These are phyloP conservation scores for Sarcocystis neurona DNA, from an alignment of 169 alveolate genomes.

Conservation along the genomic window DNA sequence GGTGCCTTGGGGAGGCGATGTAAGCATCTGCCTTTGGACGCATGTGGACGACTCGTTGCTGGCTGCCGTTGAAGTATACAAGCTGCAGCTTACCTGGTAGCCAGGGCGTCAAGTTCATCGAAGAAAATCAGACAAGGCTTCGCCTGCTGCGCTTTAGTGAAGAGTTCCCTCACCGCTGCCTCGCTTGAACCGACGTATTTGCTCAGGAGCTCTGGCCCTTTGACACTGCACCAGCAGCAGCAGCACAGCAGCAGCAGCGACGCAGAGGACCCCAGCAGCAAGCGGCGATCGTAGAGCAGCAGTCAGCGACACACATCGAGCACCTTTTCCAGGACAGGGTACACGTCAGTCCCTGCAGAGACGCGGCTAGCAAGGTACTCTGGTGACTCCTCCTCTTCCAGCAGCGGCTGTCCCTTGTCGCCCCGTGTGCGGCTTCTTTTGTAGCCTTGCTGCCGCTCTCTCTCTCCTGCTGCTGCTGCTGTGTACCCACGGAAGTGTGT, in stretches of 20 bases:
- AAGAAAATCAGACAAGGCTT: slow-evolving; percentile 98
- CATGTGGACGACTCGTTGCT: background rate
- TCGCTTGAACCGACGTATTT: slow-evolving; percentile 99
- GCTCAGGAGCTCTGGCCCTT: slow-evolving; percentile 91
- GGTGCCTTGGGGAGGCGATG: slow-evolving; percentile 92
- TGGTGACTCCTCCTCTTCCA: no score
- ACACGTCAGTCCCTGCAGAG: no score
- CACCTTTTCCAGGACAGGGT: background rate
- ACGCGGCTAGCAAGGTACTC: no score
- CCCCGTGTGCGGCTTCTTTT: no score
- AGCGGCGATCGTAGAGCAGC: background rate
- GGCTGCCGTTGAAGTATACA: background rate
- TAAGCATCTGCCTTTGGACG: slow-evolving; percentile 80
- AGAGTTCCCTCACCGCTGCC: slow-evolving; percentile 94
- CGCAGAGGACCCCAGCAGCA: background rate
- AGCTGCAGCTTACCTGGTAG: slow-evolving; percentile 67
- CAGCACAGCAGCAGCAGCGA: no score
- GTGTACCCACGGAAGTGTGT: no score
- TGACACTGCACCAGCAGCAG: slow-evolving; percentile 48
- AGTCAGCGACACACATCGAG: background rate
- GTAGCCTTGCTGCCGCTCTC: no score
- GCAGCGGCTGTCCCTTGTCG: no score
- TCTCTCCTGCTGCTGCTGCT: no score
- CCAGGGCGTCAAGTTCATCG: slow-evolving; percentile 98
- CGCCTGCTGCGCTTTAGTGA: slow-evolving; percentile 95